Evolutionary conservation across 2,329 filamentous ascomycete genomes (phyloP), one percentile per base, ranked within the genome.

Genomic region (Furcasterigmium sp.): DNA sequence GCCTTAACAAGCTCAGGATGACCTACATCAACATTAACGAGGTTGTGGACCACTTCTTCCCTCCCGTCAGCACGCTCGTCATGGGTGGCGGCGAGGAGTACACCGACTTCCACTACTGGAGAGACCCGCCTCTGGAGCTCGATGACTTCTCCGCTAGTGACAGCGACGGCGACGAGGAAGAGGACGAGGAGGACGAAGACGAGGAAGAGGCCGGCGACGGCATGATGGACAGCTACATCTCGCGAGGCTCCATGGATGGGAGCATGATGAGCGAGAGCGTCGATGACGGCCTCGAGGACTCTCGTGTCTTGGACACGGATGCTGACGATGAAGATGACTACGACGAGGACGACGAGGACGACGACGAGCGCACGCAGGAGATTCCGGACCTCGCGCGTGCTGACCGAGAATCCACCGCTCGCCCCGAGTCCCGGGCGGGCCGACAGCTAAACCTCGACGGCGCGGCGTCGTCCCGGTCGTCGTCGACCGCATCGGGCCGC

Each of bases 11-110:
- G 62, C 87, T 97, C 61, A 95, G 93, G 68, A 91, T 94, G 56
- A 95, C 87, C 50, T 98, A 98, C 60, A 89, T 95, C 49, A 91
- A 88, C 56, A 98, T 98, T 83, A 85, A 88, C 47, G 94, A 98
- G 63, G 84, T 98, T 46, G 88, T 98, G 7, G 93, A 98, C 60
- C 93, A 98, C 64, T 97, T 95, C 69, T 98, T 98, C 63, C 93
- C 93, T 7, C 89, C 94, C 2, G 84, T 95, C 11, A 88, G 84
- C 50, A 83, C 91, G 20, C 74, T 98, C 23, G 84, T 96, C 15
- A 89, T 87, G 55, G 86, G 87, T 36, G 91, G 91, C 17, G 91
- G 91, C 11, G 93, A 97, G 61, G 86, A 95, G 45, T 98, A 87
- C 58, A 98, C 93, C 0, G 93, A 98, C 61, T 98, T 98, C 65